A percentile compares a stretch with the other conserved stretches of the same genome.
Evolutionary conservation across 2,329 filamentous ascomycete genomes (phyloP).

Genomic region (Elsinoe necatrix): DNA sequence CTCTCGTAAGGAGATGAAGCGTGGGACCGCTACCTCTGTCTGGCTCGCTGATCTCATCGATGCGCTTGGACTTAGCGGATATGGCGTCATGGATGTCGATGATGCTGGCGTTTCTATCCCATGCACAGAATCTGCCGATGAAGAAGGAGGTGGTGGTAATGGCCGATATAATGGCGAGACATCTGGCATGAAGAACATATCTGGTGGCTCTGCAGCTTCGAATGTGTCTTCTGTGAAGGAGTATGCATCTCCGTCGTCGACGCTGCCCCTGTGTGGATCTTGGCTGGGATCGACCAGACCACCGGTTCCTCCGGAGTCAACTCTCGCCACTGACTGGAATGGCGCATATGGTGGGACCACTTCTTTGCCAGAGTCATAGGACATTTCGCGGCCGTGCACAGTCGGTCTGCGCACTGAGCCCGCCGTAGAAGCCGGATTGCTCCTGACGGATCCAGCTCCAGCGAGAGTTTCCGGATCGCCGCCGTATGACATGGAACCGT

Average conservation of each 20-base stretch:
- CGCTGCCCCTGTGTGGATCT: conserved; percentile 63
- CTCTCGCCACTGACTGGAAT: conserved; percentile 54
- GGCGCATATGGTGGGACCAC: conserved; percentile 51
- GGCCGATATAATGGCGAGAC: conserved; percentile 46
- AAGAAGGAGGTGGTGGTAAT: conserved; percentile 52
- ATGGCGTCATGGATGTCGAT: conserved; percentile 16
- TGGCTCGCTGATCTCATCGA: conserved; percentile 15
- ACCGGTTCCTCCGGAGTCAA: conserved; percentile 86
- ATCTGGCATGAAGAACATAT: conserved; percentile 80
- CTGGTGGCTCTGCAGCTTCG: conserved; percentile 57
- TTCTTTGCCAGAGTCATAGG: conserved; percentile 39
- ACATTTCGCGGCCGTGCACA: conserved; percentile 31
- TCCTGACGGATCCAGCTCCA: conserved; percentile 26
- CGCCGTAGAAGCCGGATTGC: conserved; percentile 35
- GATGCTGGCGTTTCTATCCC: conserved; percentile 29
- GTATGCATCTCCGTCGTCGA: conserved; percentile 83
- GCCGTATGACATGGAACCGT: conserved; percentile 53
- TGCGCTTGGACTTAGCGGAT: conserved; percentile 15
- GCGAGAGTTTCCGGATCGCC: conserved; percentile 39
- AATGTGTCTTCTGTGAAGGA: conserved; percentile 34
- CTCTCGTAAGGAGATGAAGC: conserved; percentile 74
- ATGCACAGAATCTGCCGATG: conserved; percentile 42
- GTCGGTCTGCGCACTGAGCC: conserved; percentile 39
- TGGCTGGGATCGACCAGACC: conserved; percentile 68
- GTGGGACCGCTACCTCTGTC: conserved; percentile 43